A percentile compares a stretch with the other conserved stretches of the same genome.
Conservation (phyloP, 1,139 yeast genomes). For the Pichia terricola region DNA sequence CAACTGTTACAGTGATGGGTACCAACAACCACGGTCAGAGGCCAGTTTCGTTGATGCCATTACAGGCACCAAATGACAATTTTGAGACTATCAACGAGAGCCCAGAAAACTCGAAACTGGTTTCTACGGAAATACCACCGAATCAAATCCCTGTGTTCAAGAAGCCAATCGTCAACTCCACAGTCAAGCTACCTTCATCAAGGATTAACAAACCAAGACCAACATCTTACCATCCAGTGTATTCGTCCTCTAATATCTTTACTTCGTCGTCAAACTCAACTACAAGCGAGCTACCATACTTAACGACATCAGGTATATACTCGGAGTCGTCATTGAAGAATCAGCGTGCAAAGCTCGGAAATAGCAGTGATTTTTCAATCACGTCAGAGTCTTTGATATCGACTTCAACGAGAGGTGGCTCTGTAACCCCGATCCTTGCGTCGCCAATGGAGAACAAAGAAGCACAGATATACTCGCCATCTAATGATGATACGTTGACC, state of each 20-base stretch:
- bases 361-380: slow-evolving; percentile 7
- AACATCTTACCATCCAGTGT: slow-evolving; percentile 65
- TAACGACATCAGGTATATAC: slow-evolving; percentile 13
- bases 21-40: slow-evolving; percentile 4
- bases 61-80: background rate
- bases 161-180: slow-evolving; percentile 9
- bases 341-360: slow-evolving; percentile 1
- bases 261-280: background rate
- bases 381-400: slow-evolving; percentile 13
- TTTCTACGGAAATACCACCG: slow-evolving; percentile 7
- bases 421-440: background rate
- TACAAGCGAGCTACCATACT: slow-evolving; percentile 2
- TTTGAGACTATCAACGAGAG: slow-evolving; percentile 24
- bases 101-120: slow-evolving; percentile 17
- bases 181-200: slow-evolving; percentile 16
- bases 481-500: background rate
- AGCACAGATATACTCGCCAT: background rate
- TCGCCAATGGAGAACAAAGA: background rate
- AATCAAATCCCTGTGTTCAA: slow-evolving; percentile 17
- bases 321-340: slow-evolving; percentile 17
- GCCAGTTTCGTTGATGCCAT: slow-evolving; percentile 10
- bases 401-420: slow-evolving; percentile 2
- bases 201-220: slow-evolving; percentile 56
- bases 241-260: slow-evolving; percentile 22
- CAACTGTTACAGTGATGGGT: too few relatives aligned